Evolutionary conservation across 192 early-diverging fungal species (phyloP), one percentile per base, ranked within the genome.

Genomic region (Coemansia sp.): DNA sequence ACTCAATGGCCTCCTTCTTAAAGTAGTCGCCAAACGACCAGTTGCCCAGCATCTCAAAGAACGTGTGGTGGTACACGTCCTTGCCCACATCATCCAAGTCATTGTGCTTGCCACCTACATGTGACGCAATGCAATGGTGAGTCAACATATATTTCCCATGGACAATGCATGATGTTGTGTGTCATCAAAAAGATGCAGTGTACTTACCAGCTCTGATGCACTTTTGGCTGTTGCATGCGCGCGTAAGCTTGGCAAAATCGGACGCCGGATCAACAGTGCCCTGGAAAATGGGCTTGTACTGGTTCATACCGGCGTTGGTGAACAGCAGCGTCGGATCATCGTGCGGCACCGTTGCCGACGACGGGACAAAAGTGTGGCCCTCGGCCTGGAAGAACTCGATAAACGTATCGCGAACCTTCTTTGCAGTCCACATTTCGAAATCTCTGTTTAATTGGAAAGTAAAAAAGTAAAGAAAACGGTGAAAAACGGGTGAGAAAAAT

Each of bases 1-100:
- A 91, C 19, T 66, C 81, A 59, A 96, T 93, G 19, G 94, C 96
- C 68, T 95, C 95, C 82, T 87, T 88, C 88, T 98, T 98, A 81
- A 98, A 98, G 82, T 98, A 97, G 70, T 98, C 92, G 62, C 96
- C 94, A 78, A 98, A 98, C n/a, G 94, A 97, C 96, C 96, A 98
- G 87, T 98, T 98, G 62, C 96, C 96, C 75, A 98, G 84, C 96
- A 98, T 98, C 80, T 98, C 96, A 84, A 98, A 98, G 85, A 97
- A 98, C 42, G 96, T 98, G 78, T 98, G 96, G 83, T 98, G 96
- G 78, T 98, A 98, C 5, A 90, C 90, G 72, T 98, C 96, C 71
- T 91, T 94, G 60, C 96, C 96, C 21, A 98, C 96, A 80, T 98
- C 96, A 57, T 98, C 96, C 55, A 98, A 84, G 83, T 98, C 96